Conservation (phyloP, 495 filamentous ascomycete genomes). For the Cercophora sp. region DNA sequence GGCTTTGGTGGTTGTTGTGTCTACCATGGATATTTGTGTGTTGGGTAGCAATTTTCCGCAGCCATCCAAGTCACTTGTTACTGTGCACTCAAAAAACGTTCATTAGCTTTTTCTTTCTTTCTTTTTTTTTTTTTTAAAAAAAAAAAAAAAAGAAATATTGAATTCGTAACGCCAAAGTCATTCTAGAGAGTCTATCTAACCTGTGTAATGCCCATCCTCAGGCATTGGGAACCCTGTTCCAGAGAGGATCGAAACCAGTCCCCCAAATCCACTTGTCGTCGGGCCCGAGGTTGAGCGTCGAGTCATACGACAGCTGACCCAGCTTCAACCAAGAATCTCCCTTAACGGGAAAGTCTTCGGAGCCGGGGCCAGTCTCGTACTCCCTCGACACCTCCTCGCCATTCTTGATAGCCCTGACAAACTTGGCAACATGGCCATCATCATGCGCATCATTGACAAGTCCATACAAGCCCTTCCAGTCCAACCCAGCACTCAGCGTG, state of each 20-base stretch:
- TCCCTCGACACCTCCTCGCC: conserved; percentile 23
- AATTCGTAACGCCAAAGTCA: too few relatives aligned
- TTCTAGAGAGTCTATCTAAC: too few relatives aligned
- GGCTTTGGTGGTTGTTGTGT: too few relatives aligned
- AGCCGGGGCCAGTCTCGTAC: conserved; percentile 19
- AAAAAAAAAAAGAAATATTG: too few relatives aligned
- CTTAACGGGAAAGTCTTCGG: conserved; percentile 22
- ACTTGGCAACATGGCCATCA: conserved; percentile 39
- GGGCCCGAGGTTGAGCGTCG: conserved; percentile 29
- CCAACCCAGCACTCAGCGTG: conserved; percentile 16
- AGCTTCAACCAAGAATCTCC: conserved; percentile 33
- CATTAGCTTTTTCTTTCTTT: too few relatives aligned
- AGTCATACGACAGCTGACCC: conserved; percentile 30
- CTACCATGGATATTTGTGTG: too few relatives aligned
- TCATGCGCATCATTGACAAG: conserved; percentile 30
- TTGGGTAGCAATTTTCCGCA: too few relatives aligned
- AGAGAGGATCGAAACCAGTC: conserved; percentile 36
- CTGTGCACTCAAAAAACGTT: too few relatives aligned
- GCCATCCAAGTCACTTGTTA: too few relatives aligned
- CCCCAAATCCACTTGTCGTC: conserved; percentile 38
- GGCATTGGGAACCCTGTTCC: not conserved
- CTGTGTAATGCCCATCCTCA: not conserved
- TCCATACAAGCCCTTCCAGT: conserved; percentile 29
- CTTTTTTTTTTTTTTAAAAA: too few relatives aligned
- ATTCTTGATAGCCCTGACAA: conserved; percentile 33